Base-by-base conservation (phyloP, 352 stramenopile genomes). In the Globisporangium parvum region DNA sequence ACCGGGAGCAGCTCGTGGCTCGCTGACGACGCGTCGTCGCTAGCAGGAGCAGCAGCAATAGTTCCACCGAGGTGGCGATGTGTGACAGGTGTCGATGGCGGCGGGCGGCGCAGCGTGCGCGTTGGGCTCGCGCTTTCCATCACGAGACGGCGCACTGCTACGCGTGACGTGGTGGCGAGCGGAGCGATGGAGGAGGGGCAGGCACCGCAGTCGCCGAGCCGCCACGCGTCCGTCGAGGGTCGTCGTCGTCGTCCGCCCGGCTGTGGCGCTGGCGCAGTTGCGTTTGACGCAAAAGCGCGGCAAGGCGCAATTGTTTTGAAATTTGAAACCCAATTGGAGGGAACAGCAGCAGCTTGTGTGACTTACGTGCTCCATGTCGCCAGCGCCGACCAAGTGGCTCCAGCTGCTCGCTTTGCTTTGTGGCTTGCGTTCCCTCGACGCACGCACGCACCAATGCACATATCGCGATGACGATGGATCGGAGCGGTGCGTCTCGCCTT, bases 111-210 rank as follows among this genome's bases (percentile, higher is more conserved):
- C 15, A 44, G 15, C 9, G 39, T 2, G 15, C 39, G 39, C 39
- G 39, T 44, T 44, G 39, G 39, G 39, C 39, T 44, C n/a, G 45
- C 48, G 31, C 41, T 46, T 28, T 56, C 56, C 56, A 62, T 62
- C 23, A 52, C 40, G 33, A 61, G 55, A 15, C 55, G 55, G 23
- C 55, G 47, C 33, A 61, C 55, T 20, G 55, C 55, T 18, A 48
- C 28, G 40, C 55, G 55, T 18, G 55, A 55, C 55, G 55, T 61
- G 47, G 55, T 61, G 55, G 55, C 28, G 55, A 24, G 3, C 17
- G 28, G 23, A 3, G 20, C 10, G 20, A n/a, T 14, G 51, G 26
- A 44, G 41, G 31, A 24, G 40, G 17, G 21, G 24, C 18, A 11
- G 24, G 39, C 37, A 57, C 23, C 51, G 40, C 46, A 17, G 42